Evolutionary conservation across 192 early-diverging fungal genomes (phyloP), one percentile per base, ranked within the genome.

Genomic region (Gonapodya sp.): DNA sequence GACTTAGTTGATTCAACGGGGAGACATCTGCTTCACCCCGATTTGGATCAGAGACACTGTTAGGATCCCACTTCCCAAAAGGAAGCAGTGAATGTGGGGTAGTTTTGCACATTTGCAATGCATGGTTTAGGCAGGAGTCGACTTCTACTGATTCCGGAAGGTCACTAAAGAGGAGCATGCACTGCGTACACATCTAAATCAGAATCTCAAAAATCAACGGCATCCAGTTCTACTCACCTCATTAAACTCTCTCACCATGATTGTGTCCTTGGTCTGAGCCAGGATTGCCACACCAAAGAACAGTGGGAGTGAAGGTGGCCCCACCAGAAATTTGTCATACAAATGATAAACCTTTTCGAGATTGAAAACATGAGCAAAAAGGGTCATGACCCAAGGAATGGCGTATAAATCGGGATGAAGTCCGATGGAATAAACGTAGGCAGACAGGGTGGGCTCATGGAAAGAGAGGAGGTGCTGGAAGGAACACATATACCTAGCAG

Each of bases 311-410:
- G 87, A 92, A 0, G 87, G 82, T 14, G 92, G 89, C 0, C 92
- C 92, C 14, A 89, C 88, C 1, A 95, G 77, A 34, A 94, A 81
- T 35, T 91, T 92, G 79, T 95, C 94, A 93, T 93, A 95, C 1
- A 95, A 83, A 75, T 91, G 91, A 82, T 93, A 95, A 8, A 93
- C 91, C 74, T 93, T 93, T 73, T 95, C 93, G 18, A 95, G 79
- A 2, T 93, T 90, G 82, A 95, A 95, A 1, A 94, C 91, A 81
- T 95, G 93, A 2, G 94, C 92, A 83, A 93, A 95, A 33, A 95
- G 80, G 0, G 94, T 95, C 86, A 95, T 87, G 81, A 95, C 92
- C 93, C 94, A 95, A 35, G 92, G 90, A 35, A 95, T 93, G 1
- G 93, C 94, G 83, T 92, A 95, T 31, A 95, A 84, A 34, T 94